These are phyloP conservation scores for Nicotiana benthamiana DNA, from an alignment of 257 asterid genomes.

Conservation along the genomic window DNA sequence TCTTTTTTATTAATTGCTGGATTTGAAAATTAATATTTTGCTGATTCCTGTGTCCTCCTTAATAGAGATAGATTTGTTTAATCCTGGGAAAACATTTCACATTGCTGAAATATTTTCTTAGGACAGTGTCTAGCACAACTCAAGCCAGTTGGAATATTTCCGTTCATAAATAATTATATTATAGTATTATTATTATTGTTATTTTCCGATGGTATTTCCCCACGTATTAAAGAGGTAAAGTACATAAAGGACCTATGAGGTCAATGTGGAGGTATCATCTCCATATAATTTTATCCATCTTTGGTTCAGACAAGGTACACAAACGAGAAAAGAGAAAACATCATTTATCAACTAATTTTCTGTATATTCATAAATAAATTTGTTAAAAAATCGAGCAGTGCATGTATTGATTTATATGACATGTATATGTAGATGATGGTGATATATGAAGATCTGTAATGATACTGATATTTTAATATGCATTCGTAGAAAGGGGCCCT, in stretches of 20 bases:
- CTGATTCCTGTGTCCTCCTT: too few relatives aligned
- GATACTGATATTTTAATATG: background rate
- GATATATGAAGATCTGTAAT: background rate
- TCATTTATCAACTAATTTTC: background rate
- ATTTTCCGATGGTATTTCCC: too few relatives aligned
- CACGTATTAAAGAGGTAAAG: background rate
- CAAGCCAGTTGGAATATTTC: too few relatives aligned
- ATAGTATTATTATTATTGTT: too few relatives aligned
- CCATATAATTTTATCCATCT: background rate
- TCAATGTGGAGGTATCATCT: background rate
- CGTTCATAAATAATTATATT: too few relatives aligned
- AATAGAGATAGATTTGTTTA: too few relatives aligned
- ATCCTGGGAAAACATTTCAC: too few relatives aligned
- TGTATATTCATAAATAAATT: background rate
- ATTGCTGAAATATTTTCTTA: too few relatives aligned
- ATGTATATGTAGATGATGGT: background rate
- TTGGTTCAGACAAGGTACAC: background rate
- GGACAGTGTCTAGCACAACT: too few relatives aligned
- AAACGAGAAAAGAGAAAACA: background rate
- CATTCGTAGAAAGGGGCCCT: constrained; percentile 4
- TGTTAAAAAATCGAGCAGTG: background rate
- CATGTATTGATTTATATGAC: background rate
- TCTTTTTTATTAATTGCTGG: too few relatives aligned
- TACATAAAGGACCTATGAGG: background rate
- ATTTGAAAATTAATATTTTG: too few relatives aligned